Conservation (phyloP, 768 basidiomycete species). For the Pleurotus eryngii region DNA sequence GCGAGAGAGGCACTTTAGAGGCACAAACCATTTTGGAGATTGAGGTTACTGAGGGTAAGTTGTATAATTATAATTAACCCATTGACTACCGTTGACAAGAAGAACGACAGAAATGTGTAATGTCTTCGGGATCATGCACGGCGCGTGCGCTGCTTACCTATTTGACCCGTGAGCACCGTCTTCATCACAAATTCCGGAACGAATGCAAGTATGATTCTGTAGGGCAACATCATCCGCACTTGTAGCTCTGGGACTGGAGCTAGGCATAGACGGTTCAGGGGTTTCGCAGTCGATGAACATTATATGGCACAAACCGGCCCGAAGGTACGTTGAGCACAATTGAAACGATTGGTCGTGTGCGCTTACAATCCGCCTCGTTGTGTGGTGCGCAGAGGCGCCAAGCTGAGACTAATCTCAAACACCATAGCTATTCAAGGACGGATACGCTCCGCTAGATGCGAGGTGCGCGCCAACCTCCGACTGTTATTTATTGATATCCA, state of each 20-base stretch:
- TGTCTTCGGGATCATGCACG: conserved; percentile 43
- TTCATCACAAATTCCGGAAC: not conserved
- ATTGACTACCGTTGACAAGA: not conserved
- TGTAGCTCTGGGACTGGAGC: conserved; percentile 35
- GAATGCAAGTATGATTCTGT: not conserved
- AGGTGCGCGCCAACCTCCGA: conserved; percentile 27
- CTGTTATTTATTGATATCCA: not conserved
- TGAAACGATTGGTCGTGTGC: too few relatives aligned
- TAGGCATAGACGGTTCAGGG: conserved; percentile 41
- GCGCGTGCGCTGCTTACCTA: conserved; percentile 54
- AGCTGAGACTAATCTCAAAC: conserved; percentile 37
- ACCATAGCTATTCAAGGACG: conserved; percentile 40
- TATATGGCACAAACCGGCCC: conserved; percentile 45
- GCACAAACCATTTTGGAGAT: conserved; percentile 39
- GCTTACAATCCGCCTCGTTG: not conserved
- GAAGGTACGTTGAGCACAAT: conserved; percentile 23
- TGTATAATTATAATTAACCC: not conserved
- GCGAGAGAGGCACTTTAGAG: conserved; percentile 15
- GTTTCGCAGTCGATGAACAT: conserved; percentile 51
- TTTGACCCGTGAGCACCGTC: conserved; percentile 45
- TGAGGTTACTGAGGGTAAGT: conserved; percentile 32
- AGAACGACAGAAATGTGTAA: conserved; percentile 54
- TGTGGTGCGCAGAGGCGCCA: conserved; percentile 31
- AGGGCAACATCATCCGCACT: conserved; percentile 45
- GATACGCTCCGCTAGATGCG: conserved; percentile 40